These are phyloP conservation scores for Candolleomyces eurysporus DNA, from an alignment of 768 basidiomycete genomes.

Conservation along the genomic window DNA sequence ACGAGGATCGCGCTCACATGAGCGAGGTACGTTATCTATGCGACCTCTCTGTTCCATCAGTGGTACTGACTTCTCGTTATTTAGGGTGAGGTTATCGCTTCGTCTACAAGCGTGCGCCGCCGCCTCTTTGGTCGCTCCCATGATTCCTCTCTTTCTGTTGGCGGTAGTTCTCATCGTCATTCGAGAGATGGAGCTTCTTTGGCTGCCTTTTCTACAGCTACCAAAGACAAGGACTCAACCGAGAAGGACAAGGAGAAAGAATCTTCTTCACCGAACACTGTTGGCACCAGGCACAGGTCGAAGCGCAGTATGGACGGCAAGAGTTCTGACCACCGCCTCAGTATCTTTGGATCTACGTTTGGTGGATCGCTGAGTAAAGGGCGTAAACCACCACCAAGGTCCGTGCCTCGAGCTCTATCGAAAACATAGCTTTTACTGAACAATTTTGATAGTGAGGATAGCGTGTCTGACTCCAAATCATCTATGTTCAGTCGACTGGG, in stretches of 20 bases:
- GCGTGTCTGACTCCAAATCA: slow-evolving; percentile 33
- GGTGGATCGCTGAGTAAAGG: slow-evolving; percentile 58
- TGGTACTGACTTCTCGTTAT: not conserved
- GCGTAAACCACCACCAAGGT: slow-evolving; percentile 81
- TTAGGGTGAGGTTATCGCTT: slow-evolving; percentile 51
- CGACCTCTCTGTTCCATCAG: slow-evolving; percentile 4
- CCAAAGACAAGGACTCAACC: slow-evolving; percentile 16
- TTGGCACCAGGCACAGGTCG: slow-evolving; percentile 36
- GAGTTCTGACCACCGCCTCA: slow-evolving; percentile 62
- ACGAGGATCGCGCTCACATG: slow-evolving; percentile 50
- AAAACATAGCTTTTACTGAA: not conserved
- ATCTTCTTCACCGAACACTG: slow-evolving; percentile 15
- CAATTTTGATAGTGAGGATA: slow-evolving; percentile 6
- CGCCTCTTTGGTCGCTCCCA: slow-evolving; percentile 64
- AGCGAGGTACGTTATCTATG: slow-evolving; percentile 58
- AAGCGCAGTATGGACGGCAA: slow-evolving; percentile 54
- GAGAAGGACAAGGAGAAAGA: slow-evolving; percentile 35
- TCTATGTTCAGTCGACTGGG: slow-evolving; percentile 46
- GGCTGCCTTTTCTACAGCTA: slow-evolving; percentile 1
- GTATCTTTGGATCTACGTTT: slow-evolving; percentile 77
- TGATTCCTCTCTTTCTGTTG: slow-evolving; percentile 30
- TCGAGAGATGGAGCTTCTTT: slow-evolving; percentile 15
- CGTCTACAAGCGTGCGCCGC: slow-evolving; percentile 40
- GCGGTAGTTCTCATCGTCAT: slow-evolving; percentile 15
- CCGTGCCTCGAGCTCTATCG: slow-evolving; percentile 20